phyloP scores from a whole-genome alignment of 2,329 filamentous ascomycete genomes.

The Alternaria burnsii region DNA sequence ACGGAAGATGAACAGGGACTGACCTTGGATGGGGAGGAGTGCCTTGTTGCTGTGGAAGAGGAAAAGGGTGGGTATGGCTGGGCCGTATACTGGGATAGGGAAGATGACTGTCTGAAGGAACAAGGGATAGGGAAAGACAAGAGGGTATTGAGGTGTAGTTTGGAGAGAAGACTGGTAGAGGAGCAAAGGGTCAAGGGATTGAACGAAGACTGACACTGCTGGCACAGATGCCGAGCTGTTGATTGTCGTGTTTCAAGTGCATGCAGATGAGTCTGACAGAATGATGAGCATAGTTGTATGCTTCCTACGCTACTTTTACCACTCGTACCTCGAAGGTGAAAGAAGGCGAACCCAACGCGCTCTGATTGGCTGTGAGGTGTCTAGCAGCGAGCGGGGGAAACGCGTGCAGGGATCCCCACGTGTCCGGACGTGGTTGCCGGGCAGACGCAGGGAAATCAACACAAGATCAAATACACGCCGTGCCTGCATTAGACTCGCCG shows the following conservation, averaged over 20 bases:
- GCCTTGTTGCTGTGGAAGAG: conserved; percentile 66
- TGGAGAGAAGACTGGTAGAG: conserved; percentile 53
- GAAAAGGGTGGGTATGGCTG: conserved; percentile 57
- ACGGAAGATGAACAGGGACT: conserved; percentile 66
- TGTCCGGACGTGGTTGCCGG: conserved; percentile 19
- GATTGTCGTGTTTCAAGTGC: not conserved
- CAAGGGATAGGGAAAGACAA: conserved; percentile 50
- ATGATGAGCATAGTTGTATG: not conserved
- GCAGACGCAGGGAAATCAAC: conserved; percentile 34
- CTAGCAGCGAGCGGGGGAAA: conserved; percentile 2
- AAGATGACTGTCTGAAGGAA: conserved; percentile 57
- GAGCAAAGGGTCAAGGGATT: conserved; percentile 23
- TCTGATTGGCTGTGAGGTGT: conserved; percentile 24
- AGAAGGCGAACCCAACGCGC: conserved; percentile 23
- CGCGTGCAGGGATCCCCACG: conserved; percentile 24
- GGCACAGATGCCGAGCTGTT: not conserved
- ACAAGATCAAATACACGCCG: conserved; percentile 19
- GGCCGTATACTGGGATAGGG: conserved; percentile 62
- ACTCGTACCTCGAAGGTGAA: not conserved
- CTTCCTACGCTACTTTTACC: not conserved
- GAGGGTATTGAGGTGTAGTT: conserved; percentile 55
- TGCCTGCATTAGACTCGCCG: not conserved
- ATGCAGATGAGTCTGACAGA: not conserved
- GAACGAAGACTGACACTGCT: conserved; percentile 18
- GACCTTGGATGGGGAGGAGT: conserved; percentile 63